phyloP scores from a whole-genome alignment of 257 asterid genomes.

The Ballota nigra region DNA sequence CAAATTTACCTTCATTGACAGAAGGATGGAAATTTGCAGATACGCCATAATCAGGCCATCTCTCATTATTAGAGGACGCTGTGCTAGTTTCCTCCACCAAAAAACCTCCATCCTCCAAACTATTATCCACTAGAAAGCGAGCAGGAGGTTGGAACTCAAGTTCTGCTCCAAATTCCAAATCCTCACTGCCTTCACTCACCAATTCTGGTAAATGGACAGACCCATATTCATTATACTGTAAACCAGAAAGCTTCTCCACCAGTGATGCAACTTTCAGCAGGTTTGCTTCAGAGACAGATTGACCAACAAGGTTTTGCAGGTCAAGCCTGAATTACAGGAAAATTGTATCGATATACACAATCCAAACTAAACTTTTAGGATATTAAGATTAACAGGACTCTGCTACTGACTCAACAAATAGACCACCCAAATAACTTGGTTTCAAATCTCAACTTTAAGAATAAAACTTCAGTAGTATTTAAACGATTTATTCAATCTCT shows the following conservation, averaged over 20 bases:
- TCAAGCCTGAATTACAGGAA: constrained; percentile 54
- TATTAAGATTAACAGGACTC: constrained; percentile 1
- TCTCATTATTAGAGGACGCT: constrained; percentile 36
- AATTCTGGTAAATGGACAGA: constrained; percentile 32
- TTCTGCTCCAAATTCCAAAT: constrained; percentile 83
- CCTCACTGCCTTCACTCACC: constrained; percentile 42
- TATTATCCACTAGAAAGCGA: constrained; percentile 69
- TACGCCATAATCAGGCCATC: constrained; percentile 41
- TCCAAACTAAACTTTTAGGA: background rate
- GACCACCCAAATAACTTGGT: background rate
- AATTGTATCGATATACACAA: background rate
- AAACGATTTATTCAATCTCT: background rate
- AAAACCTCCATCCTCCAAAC: constrained; percentile 50
- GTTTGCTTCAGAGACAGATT: constrained; percentile 47
- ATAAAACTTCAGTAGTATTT: background rate
- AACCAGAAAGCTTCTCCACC: constrained; percentile 57
- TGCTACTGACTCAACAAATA: background rate
- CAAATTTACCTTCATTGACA: constrained; percentile 47
- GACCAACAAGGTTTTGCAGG: constrained; percentile 76
- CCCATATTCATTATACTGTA: constrained; percentile 51
- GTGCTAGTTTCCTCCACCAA: constrained; percentile 45
- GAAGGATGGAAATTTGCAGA: constrained; percentile 34
- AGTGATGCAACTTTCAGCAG: constrained; percentile 54
- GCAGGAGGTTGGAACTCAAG: constrained; percentile 71
- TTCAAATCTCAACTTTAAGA: constrained; percentile 7